Base-by-base conservation (phyloP, 1,139 yeast species). In the Wickerhamiella pararugosa region DNA sequence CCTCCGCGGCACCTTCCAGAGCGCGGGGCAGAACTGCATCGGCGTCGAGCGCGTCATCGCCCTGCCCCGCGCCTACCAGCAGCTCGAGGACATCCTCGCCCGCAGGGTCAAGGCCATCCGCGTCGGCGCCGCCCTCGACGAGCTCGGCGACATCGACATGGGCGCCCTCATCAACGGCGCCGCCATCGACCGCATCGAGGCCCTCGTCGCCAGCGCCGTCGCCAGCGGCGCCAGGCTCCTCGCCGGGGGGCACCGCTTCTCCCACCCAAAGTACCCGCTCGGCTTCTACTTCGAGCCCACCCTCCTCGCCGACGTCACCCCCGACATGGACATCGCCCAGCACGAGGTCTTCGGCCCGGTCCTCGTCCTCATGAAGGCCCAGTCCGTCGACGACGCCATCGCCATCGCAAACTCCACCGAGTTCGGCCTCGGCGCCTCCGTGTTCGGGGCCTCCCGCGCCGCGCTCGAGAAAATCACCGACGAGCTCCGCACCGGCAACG, bases 1-100 rank as follows among this genome's bases (percentile, higher is more conserved):
- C 34, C 71, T 90, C 78, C 71, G 98, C 57, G 98, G 97, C 27
- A 79, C 95, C 0, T 90, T 86, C 65, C 98, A 90, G 62, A 81
- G 94, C 45, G 83, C 95, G 0, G 98, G 98, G 7, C 98, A 90
- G 60, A 90, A 90, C 58, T 90, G 98, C 64, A 90, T 90, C 57
- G 97, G 98, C 36, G 81, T 90, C 44, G 98, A 90, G 62, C 70
- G 98, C 49, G 94, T 90, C 3, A 79, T 90, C 48, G 84, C 86
- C 37, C 66, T 77, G 43, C 78, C 3, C 65, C 67, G 40, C 39
- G 73, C 75, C 32, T 87, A 90, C 60, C 77, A 75, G 29, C 55
- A 62, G 36, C 63, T 90, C 36, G 76, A 77, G 1, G 62, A 66
- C 0, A 71, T 75, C 7, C 64, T 90, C 37, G 54, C 70, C 2